A percentile compares a stretch with the other conserved stretches of the same genome.
phyloP scores from a whole-genome alignment of 805 yeast genomes.

The Kodamaea laetipori region DNA sequence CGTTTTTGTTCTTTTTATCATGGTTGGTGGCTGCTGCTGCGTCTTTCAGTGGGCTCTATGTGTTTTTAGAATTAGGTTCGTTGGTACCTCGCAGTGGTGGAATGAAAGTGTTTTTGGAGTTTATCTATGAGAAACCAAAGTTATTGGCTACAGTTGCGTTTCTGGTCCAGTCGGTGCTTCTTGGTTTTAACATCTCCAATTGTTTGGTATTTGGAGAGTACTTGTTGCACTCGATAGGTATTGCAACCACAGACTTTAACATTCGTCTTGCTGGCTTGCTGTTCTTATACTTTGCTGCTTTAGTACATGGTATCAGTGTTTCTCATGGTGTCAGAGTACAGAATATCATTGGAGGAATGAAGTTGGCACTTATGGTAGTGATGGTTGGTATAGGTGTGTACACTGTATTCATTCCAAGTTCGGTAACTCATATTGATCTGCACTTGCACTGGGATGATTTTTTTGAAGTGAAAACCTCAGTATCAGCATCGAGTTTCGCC shows the following conservation, averaged over 20 bases:
- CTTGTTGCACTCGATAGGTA: slow-evolving; percentile 47
- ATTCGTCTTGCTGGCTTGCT: slow-evolving; percentile 35
- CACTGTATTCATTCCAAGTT: slow-evolving; percentile 52
- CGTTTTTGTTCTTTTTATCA: slow-evolving; percentile 56
- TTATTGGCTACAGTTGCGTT: slow-evolving; percentile 55
- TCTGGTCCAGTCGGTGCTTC: slow-evolving; percentile 50
- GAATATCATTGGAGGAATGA: slow-evolving; percentile 62
- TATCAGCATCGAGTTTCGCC: slow-evolving; percentile 50
- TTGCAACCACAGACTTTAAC: slow-evolving; percentile 39
- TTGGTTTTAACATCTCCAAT: slow-evolving; percentile 58
- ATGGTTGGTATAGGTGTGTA: slow-evolving; percentile 62
- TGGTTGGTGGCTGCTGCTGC: slow-evolving; percentile 66
- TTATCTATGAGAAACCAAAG: slow-evolving; percentile 61
- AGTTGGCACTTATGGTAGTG: slow-evolving; percentile 53
- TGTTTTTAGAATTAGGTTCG: slow-evolving; percentile 70
- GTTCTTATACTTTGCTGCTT: slow-evolving; percentile 30
- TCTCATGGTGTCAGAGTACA: slow-evolving; percentile 62
- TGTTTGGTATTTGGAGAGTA: slow-evolving; percentile 66
- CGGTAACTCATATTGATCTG: slow-evolving; percentile 45
- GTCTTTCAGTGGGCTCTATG: slow-evolving; percentile 66
- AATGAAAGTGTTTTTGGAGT: slow-evolving; percentile 69
- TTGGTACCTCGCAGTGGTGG: slow-evolving; percentile 77
- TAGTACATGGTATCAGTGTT: slow-evolving; percentile 60
- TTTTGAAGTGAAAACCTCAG: slow-evolving; percentile 31
- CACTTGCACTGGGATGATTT: slow-evolving; percentile 38